Percentiles rank a stretch among this genome's conserved stretches.
phyloP scores from a whole-genome alignment of 768 basidiomycete species.

The Amanita rubescens region DNA sequence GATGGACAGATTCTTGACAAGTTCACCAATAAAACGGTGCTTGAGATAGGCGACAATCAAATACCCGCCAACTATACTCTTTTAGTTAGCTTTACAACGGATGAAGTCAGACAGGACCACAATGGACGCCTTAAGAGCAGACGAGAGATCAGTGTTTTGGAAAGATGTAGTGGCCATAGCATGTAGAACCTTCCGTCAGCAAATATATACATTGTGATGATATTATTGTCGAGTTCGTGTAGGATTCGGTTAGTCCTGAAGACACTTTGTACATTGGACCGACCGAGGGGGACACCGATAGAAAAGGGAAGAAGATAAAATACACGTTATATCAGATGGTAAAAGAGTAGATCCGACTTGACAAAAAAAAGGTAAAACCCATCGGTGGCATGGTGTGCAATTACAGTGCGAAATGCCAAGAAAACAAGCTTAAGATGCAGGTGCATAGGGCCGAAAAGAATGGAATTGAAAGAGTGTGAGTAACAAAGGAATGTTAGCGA shows the following conservation, averaged over 20 bases:
- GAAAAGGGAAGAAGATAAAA: neutral
- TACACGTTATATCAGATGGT: constrained; percentile 1
- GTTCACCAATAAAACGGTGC: constrained; percentile 43
- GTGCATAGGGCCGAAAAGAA: neutral
- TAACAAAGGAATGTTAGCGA: neutral
- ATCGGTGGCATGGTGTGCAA: neutral
- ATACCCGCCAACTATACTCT: constrained; percentile 37
- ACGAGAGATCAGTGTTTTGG: constrained; percentile 17
- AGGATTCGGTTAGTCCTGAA: constrained; percentile 4
- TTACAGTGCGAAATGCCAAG: constrained; percentile 1
- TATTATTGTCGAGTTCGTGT: constrained; percentile 5
- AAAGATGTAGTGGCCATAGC: constrained; percentile 4
- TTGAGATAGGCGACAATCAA: constrained; percentile 30
- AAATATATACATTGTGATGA: constrained; percentile 11
- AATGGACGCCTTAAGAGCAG: constrained; percentile 17
- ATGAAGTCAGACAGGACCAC: constrained; percentile 48
- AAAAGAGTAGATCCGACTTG: constrained; percentile 3
- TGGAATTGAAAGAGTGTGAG: neutral
- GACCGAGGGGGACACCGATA: constrained; percentile 1
- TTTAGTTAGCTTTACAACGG: constrained; percentile 43
- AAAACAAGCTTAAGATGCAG: neutral
- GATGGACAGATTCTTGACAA: constrained; percentile 35
- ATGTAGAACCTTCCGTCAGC: neutral
- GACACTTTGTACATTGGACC: constrained; percentile 6
- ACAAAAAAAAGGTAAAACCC: neutral